These are phyloP conservation scores for Paecilomyces sp. DNA, from an alignment of 2,329 filamentous ascomycete species.

Conservation along the genomic window DNA sequence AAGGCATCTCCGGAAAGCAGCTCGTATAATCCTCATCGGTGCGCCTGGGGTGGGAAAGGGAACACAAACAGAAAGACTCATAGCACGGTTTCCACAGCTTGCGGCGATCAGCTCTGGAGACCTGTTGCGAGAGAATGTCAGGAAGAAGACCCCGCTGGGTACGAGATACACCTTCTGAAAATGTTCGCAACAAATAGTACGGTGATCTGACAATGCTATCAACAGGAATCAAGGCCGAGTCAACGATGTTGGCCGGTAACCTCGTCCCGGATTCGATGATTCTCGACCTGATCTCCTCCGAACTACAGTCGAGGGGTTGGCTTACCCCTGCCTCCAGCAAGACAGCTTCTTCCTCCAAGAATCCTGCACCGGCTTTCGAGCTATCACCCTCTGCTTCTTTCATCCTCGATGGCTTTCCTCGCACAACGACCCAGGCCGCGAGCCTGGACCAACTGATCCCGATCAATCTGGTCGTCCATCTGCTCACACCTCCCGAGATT, in stretches of 20 bases:
- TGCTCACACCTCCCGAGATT: slow-evolving; percentile 77
- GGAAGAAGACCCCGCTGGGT: slow-evolving; percentile 80
- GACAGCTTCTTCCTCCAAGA: neutral
- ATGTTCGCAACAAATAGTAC: slow-evolving; percentile 5
- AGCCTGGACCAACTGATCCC: slow-evolving; percentile 75
- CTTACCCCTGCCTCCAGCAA: slow-evolving; percentile 36
- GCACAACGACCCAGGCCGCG: slow-evolving; percentile 71
- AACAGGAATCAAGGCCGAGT: slow-evolving; percentile 81
- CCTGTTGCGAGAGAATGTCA: slow-evolving; percentile 85
- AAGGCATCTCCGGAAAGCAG: slow-evolving; percentile 64
- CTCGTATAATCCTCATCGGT: slow-evolving; percentile 88
- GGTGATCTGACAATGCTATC: slow-evolving; percentile 7
- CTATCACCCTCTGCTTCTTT: slow-evolving; percentile 58
- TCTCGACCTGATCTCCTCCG: slow-evolving; percentile 82
- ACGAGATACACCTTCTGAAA: slow-evolving; percentile 17
- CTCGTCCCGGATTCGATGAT: slow-evolving; percentile 92
- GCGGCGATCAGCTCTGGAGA: slow-evolving; percentile 92
- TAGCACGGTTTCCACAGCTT: slow-evolving; percentile 79
- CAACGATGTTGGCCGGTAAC: slow-evolving; percentile 76
- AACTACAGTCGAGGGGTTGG: slow-evolving; percentile 82
- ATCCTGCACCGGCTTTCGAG: slow-evolving; percentile 21
- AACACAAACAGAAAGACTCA: slow-evolving; percentile 84
- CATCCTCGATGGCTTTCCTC: slow-evolving; percentile 92
- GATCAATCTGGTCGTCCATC: slow-evolving; percentile 88
- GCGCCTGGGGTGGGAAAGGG: slow-evolving; percentile 97